Conservation (phyloP, 139 green algal species). For the Asterochloris erici region DNA sequence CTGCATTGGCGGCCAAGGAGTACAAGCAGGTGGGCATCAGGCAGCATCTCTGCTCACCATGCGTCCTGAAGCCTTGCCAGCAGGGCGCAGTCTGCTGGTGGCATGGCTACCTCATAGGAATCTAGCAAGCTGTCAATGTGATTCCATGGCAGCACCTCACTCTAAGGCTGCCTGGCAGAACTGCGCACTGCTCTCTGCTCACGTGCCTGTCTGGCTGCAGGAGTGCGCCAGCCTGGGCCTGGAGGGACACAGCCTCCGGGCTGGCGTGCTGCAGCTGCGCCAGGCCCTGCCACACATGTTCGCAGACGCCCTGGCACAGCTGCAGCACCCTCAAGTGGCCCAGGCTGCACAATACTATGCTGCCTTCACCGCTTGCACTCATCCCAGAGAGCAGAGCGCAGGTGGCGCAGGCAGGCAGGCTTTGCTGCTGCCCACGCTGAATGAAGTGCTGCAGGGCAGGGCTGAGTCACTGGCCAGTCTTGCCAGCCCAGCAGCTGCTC, state of each 20-base stretch:
- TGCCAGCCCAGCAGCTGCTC: too few species aligned
- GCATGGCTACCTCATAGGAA: not conserved
- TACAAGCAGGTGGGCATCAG: conserved; percentile 42
- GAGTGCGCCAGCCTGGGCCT: conserved; percentile 57
- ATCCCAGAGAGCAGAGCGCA: not conserved
- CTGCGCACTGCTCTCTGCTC: too few species aligned
- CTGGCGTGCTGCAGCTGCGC: conserved; percentile 41
- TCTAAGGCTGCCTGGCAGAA: too few species aligned
- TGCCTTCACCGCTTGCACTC: conserved; percentile 9
- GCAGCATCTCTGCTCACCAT: not conserved
- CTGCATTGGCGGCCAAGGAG: conserved; percentile 34
- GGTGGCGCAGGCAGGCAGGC: not conserved
- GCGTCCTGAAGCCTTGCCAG: too few species aligned
- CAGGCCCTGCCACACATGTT: conserved; percentile 47
- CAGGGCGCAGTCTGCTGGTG: not conserved
- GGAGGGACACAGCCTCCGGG: conserved; percentile 26
- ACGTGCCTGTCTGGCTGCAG: conserved; percentile 5
- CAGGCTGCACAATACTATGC: conserved; percentile 7
- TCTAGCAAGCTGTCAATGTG: too few species aligned
- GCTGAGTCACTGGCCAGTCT: too few species aligned
- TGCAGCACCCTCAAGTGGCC: not conserved
- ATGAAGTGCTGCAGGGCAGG: not conserved
- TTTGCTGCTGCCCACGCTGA: not conserved
- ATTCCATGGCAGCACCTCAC: too few species aligned
- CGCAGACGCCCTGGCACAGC: conserved; percentile 18